phyloP scores from a whole-genome alignment of 495 filamentous ascomycete genomes.

The Penicillium maclennaniae region DNA sequence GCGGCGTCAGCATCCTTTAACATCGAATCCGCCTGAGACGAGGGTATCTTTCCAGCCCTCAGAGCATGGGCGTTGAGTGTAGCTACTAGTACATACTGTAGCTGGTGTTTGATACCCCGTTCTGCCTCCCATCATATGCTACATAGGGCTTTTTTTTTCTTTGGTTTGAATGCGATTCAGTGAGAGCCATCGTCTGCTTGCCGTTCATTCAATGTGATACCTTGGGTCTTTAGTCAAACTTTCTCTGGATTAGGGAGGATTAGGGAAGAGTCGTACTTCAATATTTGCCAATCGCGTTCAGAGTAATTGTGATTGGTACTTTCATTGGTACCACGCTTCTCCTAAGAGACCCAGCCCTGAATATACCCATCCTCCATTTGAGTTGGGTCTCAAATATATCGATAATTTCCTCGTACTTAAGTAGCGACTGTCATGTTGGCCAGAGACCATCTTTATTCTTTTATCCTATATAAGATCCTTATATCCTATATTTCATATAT shows the following conservation, averaged over 20 bases:
- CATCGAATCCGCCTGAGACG: not conserved
- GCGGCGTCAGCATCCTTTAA: conserved; percentile 3
- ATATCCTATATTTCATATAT: no score
- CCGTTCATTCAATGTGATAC: conserved; percentile 12
- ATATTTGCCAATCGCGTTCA: no score
- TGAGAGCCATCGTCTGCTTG: not conserved
- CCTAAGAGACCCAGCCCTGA: not conserved
- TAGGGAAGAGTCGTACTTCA: no score
- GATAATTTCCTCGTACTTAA: no score
- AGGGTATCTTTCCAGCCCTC: conserved; percentile 8
- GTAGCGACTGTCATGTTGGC: no score
- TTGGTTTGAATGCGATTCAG: not conserved
- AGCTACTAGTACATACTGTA: not conserved
- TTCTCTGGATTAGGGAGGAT: not conserved
- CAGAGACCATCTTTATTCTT: no score
- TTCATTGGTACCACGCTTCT: not conserved
- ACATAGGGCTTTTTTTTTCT: not conserved
- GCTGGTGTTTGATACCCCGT: conserved; percentile 17
- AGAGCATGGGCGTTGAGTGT: conserved; percentile 18
- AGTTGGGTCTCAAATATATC: no score
- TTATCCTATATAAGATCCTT: no score
- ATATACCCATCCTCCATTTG: no score
- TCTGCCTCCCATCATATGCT: not conserved
- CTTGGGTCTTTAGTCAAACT: not conserved
- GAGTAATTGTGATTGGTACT: not conserved